Evolutionary conservation across 2,329 filamentous ascomycete species (phyloP), one percentile per base, ranked within the genome.

Genomic region (Alternaria consortialis): DNA sequence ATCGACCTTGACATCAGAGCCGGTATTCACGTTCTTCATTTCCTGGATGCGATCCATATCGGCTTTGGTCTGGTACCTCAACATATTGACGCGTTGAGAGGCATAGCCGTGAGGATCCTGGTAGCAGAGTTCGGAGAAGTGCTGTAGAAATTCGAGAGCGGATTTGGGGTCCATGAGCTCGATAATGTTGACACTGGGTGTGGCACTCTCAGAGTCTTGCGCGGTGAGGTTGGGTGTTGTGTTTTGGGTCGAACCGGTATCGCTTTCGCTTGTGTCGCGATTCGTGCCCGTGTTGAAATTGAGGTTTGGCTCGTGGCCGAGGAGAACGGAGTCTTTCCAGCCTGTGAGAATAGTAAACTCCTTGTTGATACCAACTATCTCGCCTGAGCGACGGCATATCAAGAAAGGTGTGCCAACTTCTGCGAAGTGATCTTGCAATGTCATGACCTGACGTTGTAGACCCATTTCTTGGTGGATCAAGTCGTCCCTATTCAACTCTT

Each of bases 401-500:
- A 99, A 88, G 0, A 94, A 97, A 0, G 95, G 95, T 4, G 93
- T 96, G 39, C 93, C 93, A 62, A 91, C 93, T 65, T 93, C 89
- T 58, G 92, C 89, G 82, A 97, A 91, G 68, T 96, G 91, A 66
- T 97, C 93, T 75, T 98, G 93, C 72, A 97, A 96, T 76, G 97
- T 93, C 74, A 93, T 93, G 11, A 98, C 84, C 0, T 93, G 96
- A 37, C 95, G 88, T 79, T 99, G 95, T 75, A 98, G 93, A 73
- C 92, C 96, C 80, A 97, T 97, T 78, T 99, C 95, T 91, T 97
- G 97, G 78, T 98, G 97, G 23, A 99, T 89, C 29, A 98, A 84
- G 78, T 99, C 95, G 72, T 95, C 90, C 17, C 90, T 85, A 66
- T 93, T 94, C 62, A 98, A 83, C n/a, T 92, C 93, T 72, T 92